Conservation (phyloP, 31 red algal species). For the Odonthalia washingtoniensis region DNA sequence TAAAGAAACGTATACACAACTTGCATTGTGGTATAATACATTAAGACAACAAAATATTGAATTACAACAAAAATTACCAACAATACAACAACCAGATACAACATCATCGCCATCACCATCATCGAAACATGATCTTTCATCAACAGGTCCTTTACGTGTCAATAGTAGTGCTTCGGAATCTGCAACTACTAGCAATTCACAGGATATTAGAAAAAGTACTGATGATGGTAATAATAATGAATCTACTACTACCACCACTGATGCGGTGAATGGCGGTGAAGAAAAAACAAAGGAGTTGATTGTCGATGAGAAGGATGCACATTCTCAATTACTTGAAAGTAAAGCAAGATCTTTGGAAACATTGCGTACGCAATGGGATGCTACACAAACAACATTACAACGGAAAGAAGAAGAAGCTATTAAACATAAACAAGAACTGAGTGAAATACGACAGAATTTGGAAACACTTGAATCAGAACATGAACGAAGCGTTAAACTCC, state of each 20-base stretch:
- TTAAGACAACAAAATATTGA: conserved; percentile 66
- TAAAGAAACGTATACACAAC: conserved; percentile 69
- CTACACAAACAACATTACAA: conserved; percentile 29
- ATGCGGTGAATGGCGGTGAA: too few relatives aligned
- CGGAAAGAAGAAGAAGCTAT: conserved; percentile 18
- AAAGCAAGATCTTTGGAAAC: conserved; percentile 59
- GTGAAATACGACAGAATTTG: conserved; percentile 3
- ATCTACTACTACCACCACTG: too few relatives aligned
- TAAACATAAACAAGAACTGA: conserved; percentile 25
- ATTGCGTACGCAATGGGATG: conserved; percentile 53
- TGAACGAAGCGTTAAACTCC: too few relatives aligned
- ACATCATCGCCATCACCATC: conserved; percentile 1
- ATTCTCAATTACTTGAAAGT: conserved; percentile 62
- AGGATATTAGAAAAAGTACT: not conserved
- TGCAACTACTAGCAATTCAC: not conserved
- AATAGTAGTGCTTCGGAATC: not conserved
- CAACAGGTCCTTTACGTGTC: not conserved
- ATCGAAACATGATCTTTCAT: not conserved
- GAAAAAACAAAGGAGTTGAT: not conserved
- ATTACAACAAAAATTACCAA: conserved; percentile 48
- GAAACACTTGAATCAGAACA: conserved; percentile 22
- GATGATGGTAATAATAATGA: not conserved
- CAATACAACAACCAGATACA: not conserved
- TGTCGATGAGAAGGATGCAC: conserved; percentile 37
- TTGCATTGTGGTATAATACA: conserved; percentile 75